These are phyloP conservation scores for Castanea mollissima DNA, from an alignment of 306 rosid species.

Conservation along the genomic window DNA sequence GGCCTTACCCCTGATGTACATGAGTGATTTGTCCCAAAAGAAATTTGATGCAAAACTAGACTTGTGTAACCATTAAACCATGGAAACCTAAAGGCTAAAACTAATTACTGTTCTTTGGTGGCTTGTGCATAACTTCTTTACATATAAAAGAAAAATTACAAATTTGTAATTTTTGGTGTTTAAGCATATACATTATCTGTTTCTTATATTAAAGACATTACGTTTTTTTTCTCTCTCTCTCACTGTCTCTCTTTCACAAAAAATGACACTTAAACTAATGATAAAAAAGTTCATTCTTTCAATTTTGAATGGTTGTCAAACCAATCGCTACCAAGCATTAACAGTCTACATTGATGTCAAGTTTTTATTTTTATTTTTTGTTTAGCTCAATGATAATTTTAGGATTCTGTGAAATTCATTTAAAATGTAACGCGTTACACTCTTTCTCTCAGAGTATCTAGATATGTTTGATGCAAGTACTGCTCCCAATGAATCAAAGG, in stretches of 20 bases:
- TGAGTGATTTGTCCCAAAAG: background rate
- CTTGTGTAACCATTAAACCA: background rate
- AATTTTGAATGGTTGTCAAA: background rate
- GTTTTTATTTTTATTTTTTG: background rate
- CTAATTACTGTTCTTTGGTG: background rate
- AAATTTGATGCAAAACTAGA: background rate
- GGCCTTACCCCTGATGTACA: background rate
- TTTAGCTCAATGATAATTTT: background rate
- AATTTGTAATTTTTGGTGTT: background rate
- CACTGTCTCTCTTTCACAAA: background rate
- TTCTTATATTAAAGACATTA: background rate
- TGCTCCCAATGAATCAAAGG: conserved; percentile 71
- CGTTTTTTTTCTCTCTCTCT: background rate
- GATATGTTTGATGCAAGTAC: conserved; percentile 77
- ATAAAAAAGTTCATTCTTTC: background rate
- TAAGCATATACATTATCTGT: background rate
- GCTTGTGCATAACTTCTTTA: background rate
- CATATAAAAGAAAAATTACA: background rate
- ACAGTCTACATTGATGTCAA: background rate
- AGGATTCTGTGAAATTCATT: background rate
- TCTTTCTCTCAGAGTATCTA: conserved; percentile 70
- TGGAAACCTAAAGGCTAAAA: background rate
- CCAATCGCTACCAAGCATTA: background rate
- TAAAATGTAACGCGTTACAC: conserved; percentile 21
- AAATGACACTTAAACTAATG: background rate